Evolutionary conservation across 2,329 filamentous ascomycete species (phyloP).

Genomic region (Talaromyces verruculosus): DNA sequence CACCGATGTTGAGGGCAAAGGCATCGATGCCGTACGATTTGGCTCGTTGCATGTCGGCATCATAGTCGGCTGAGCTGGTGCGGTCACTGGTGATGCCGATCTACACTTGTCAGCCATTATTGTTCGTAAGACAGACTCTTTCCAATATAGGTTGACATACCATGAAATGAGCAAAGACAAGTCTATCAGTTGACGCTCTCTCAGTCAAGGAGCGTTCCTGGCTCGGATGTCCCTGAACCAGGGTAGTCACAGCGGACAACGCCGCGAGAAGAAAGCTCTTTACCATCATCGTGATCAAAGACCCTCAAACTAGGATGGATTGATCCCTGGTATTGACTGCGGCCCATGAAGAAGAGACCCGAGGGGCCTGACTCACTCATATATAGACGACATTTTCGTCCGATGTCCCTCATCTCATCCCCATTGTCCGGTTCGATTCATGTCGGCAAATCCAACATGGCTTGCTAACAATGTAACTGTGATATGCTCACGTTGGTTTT

Average conservation of each 20-base stretch:
- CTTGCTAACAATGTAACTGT: conserved; percentile 13
- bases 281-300: not conserved
- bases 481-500: conserved; percentile 1
- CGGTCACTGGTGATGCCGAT: conserved; percentile 50
- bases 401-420: not conserved
- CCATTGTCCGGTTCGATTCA: not conserved
- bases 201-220: not conserved
- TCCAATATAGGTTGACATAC: conserved; percentile 2
- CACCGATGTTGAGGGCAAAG: conserved; percentile 54
- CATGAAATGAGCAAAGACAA: conserved; percentile 24
- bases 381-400: not conserved
- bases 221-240: conserved; percentile 13
- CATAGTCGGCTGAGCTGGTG: conserved; percentile 46
- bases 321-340: not conserved
- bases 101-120: conserved; percentile 29
- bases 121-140: not conserved
- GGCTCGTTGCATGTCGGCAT: conserved; percentile 50
- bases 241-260: conserved; percentile 10
- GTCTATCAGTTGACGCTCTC: conserved; percentile 11
- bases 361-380: not conserved
- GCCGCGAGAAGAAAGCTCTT: conserved; percentile 11
- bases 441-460: not conserved
- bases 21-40: conserved; percentile 49
- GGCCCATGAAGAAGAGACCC: not conserved
- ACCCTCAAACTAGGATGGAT: not conserved